Base-by-base conservation (phyloP, 169 alveolate genomes). In the Plasmodium ovale region DNA sequence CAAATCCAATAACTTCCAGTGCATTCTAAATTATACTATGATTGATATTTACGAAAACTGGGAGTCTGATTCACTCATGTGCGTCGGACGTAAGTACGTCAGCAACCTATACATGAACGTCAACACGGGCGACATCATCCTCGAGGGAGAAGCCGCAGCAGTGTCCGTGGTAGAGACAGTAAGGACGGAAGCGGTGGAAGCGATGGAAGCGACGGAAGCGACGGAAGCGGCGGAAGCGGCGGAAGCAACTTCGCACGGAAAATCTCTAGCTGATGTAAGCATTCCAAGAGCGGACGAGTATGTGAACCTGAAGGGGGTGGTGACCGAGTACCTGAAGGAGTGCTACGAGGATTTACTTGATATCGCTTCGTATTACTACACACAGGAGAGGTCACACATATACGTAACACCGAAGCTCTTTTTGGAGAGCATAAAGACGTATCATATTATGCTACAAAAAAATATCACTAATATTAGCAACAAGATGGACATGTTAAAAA, bases 351-450 rank as follows among this genome's bases (percentile, higher is more conserved):
- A 77, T 14, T 31, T 77, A 14, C 25, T 77, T 10, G 79, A 54
- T 12, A 77, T 77, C 29, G 44, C 88, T 21, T 60, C 88, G 35
- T 14, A 60, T 54, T 77, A 77, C 39, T 62, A 77, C 35, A 49
- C 72, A 6, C 88, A 77, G 27, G 99, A 97, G 91, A 93, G 98
- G 93, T 93, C 99, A 62, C 97, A 95, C 87, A 98, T 97, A 49
- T 98, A 98, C 93, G 95, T 98, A 39, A 98, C 99, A 2, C 99
- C 99, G 7, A 98, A 98, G 92, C 95, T 98, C 51, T 98, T 97
- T 95, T 93, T 98, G 58, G 99, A 98, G 95, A 94, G 97, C 68
- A 96, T 97, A 89, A 96, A 96, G 92, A 94, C 96, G 44, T 97
- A 96, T 87, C 96, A 95, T 62, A 87, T 95, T 51, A 96, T 98